These are phyloP conservation scores for Dipodascus geniculatus DNA, from an alignment of 805 yeast species.

Conservation along the genomic window DNA sequence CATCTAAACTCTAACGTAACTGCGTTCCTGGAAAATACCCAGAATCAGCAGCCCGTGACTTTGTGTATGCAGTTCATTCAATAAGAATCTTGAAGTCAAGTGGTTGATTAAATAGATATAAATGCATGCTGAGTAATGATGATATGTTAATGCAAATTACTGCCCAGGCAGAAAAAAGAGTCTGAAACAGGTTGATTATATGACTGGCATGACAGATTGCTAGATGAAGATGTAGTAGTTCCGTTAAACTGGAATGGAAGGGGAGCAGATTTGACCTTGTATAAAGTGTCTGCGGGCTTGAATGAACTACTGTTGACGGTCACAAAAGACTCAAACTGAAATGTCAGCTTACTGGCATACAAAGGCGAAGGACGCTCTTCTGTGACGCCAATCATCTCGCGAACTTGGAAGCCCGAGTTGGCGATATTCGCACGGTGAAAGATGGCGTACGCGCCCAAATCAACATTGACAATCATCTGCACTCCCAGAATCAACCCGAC, in stretches of 20 bases:
- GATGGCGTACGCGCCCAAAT: background rate
- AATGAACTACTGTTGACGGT: background rate
- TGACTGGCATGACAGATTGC: background rate
- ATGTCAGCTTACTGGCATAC: background rate
- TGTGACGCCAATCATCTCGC: background rate
- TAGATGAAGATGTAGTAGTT: background rate
- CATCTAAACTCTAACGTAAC: no score
- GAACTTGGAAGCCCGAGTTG: background rate
- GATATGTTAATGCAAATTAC: background rate
- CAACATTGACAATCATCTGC: background rate
- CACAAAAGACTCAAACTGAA: background rate
- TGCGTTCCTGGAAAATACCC: no score
- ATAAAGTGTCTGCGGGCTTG: background rate
- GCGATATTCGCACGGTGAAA: background rate
- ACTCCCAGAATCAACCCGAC: conserved; percentile 15
- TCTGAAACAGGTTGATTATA: background rate
- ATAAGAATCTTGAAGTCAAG: no score
- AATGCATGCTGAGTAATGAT: background rate
- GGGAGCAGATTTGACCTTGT: background rate
- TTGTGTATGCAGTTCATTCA: no score
- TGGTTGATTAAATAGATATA: background rate
- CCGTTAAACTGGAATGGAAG: background rate
- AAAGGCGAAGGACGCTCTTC: background rate
- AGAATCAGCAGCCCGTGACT: no score
- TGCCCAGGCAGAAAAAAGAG: background rate